These are phyloP conservation scores for Candida nonsorbophila DNA, from an alignment of 805 yeast species.

Conservation along the genomic window DNA sequence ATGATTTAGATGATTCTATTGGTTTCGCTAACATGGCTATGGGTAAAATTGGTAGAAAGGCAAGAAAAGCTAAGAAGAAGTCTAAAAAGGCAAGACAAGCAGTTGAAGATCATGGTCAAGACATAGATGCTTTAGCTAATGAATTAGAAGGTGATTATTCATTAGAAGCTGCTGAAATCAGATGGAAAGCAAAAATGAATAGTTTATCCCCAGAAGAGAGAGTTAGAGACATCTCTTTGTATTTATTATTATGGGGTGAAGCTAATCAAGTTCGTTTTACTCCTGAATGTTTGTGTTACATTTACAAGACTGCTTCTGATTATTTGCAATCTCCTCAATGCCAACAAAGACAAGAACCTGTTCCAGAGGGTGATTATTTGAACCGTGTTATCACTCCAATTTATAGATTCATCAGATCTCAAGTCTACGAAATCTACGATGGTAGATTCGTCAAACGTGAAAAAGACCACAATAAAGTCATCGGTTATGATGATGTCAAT, in stretches of 20 bases:
- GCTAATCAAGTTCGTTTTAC: constrained; percentile 93
- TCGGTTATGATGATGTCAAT: constrained; percentile 97
- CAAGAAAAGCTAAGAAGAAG: constrained; percentile 75
- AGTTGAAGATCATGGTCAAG: constrained; percentile 60
- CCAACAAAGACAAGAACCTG: constrained; percentile 79
- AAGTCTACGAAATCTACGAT: constrained; percentile 74
- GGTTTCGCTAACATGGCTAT: constrained; percentile 79
- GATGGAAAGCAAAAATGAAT: constrained; percentile 84
- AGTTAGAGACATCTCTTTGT: constrained; percentile 73
- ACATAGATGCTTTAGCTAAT: constrained; percentile 54
- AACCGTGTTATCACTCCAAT: constrained; percentile 91
- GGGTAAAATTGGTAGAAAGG: constrained; percentile 73
- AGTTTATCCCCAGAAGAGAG: constrained; percentile 66
- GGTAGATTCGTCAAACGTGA: constrained; percentile 84
- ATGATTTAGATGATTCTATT: constrained; percentile 78
- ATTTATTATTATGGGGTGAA: constrained; percentile 82
- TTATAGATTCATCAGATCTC: constrained; percentile 72
- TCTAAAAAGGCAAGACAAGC: constrained; percentile 73
- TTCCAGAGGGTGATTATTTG: constrained; percentile 86
- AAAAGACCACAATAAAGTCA: constrained; percentile 71
- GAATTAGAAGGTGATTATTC: constrained; percentile 83
- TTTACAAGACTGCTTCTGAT: constrained; percentile 92
- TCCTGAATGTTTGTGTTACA: constrained; percentile 84
- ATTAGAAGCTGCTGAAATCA: constrained; percentile 74
- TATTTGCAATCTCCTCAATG: constrained; percentile 85